Base-by-base conservation (phyloP, 2,329 filamentous ascomycete genomes). In the Coniochaeta pulveracea region DNA sequence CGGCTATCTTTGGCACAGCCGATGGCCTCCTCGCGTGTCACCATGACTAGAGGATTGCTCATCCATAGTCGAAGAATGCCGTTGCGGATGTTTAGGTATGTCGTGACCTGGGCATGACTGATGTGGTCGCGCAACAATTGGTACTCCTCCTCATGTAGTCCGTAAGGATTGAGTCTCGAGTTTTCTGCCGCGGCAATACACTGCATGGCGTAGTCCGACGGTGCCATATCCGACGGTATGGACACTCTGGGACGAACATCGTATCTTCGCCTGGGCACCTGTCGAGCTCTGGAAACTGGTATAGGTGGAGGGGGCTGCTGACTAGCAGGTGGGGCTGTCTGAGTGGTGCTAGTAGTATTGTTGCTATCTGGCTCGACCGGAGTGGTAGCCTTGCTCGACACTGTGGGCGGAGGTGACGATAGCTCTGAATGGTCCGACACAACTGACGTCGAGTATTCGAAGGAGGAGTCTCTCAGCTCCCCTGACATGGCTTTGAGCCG, bases 61-160 rank as follows among this genome's bases (percentile, higher is more conserved):
- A 83, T 71, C 91, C 91, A 98, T 25, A 96, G 60, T 35, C 91
- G 73, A 34, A 98, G 63, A 38, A 98, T 94, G 11, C 85, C 84
- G 54, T 98, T 98, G 45, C 91, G 75, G 40, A 98, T 91, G 53
- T 96, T 96, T 34, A 98, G 65, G 57, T 98, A 98, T 10, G 85
- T 84, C 3, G 89, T 95, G 43, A 95, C 85, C 56, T 98, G 91
- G 19, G 80, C 69, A 47, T 85, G 79, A 49, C 81, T 93, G 45
- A 98, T 76, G 47, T 93, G 79, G 40, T 83, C 69, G 40, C 84
- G 75, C 25, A 98, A 61, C 38, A 94, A 66, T 38, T 70, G 63
- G 51, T 95, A 88, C 55, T 98, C 91, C 40, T 84, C 79, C 17
- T 73, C 69, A 55, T 96, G 86, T 24, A 98, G 61, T 9, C 82